Base-by-base conservation (phyloP, 2,329 filamentous ascomycete species). In the Epichloe aotearoae region DNA sequence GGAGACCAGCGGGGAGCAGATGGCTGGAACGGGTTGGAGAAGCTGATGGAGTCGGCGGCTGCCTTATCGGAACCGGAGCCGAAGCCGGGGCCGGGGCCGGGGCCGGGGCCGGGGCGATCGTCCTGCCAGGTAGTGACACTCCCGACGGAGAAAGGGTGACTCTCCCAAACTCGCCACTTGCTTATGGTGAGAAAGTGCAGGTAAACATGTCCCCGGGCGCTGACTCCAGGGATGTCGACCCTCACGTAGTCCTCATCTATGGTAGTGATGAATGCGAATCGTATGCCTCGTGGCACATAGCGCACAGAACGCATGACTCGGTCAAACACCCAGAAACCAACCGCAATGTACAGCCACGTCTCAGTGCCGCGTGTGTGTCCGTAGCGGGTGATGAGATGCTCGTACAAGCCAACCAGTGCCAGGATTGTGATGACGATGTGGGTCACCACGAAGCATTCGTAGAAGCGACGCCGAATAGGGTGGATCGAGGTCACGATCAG, bases 291-390 rank as follows among this genome's bases (percentile, higher is more conserved):
- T 2, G 51, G 37, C 1, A 55, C 55, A 14, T 65, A 60, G 3
- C 65, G 56, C 5, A 43, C 50, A 1, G 64, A 10, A 1, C 66
- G 57, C 4, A 62, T 30, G 7, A 63, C 42, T 10, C 64, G 57
- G 20, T 69, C 64, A 3, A 55, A 37, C 2, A 51, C 61, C 66
- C 65, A 69, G 42, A 64, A 58, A 6, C 52, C 65, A 12, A 54
- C 60, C 1, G 55, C 61, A n/a, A 66, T 51, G 50, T 63, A 66
- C 15, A 61, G 57, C 60, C 64, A 68, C 39, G 66, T 66, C 54
- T 69, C 65, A 39, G 69, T 67, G 1, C 66, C 66, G 64, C 65
- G 68, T 34, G 60, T 61, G 54, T 63, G 64, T 6, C 50, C 51
- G 48, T 61, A 67, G 4, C 57, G 49, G 60, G 65, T 66, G 57